These are phyloP conservation scores for Coemansia sp. DNA, from an alignment of 192 early-diverging fungal genomes.

Conservation along the genomic window DNA sequence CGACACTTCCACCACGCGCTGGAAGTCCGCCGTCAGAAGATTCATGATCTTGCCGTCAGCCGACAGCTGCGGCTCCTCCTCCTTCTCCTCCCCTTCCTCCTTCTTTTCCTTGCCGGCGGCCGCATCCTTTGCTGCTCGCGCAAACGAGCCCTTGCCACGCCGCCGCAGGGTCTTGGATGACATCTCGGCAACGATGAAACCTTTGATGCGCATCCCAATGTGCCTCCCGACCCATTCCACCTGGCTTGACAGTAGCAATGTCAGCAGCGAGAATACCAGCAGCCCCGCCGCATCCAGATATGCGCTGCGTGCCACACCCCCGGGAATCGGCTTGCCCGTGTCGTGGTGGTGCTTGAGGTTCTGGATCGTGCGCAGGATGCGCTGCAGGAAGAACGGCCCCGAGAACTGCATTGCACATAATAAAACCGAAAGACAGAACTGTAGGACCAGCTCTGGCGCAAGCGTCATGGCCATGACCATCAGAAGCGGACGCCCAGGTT, in stretches of 20 bases:
- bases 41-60: constrained; percentile 72
- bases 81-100: neutral
- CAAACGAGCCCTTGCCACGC: constrained; percentile 55
- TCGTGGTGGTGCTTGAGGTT: neutral
- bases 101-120: constrained; percentile 21
- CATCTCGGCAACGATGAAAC: constrained; percentile 62
- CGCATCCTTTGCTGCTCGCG: constrained; percentile 15
- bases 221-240: constrained; percentile 64
- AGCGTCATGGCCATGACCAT: constrained; percentile 36
- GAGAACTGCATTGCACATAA: constrained; percentile 43
- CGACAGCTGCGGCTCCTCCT: constrained; percentile 15
- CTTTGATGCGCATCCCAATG: constrained; percentile 60
- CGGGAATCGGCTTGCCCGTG: neutral
- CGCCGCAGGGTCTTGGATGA: constrained; percentile 63
- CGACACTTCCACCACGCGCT: constrained; percentile 59
- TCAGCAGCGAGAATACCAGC: constrained; percentile 39
- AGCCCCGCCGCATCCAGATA: constrained; percentile 62
- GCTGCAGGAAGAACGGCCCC: constrained; percentile 57
- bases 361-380: constrained; percentile 56
- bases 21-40: constrained; percentile 69
- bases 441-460: constrained; percentile 39
- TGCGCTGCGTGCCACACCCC: constrained; percentile 17
- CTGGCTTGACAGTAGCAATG: constrained; percentile 57
- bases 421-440: constrained; percentile 26
- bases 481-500: constrained; percentile 25